phyloP scores from a whole-genome alignment of 805 yeast genomes.

The Spathaspora girioi region DNA sequence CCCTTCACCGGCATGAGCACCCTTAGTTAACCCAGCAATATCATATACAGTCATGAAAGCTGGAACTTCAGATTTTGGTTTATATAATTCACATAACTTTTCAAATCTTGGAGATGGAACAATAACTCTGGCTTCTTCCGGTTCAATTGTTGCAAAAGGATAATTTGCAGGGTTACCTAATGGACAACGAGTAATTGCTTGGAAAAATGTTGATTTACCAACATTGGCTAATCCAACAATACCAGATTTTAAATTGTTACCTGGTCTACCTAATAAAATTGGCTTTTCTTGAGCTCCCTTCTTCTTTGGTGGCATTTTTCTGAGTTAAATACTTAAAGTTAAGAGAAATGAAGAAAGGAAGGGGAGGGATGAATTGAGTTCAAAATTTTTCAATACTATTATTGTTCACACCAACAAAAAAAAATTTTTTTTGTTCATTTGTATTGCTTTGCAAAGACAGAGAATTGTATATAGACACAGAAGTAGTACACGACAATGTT shows the following conservation, averaged over 20 bases:
- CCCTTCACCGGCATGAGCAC: slow-evolving; percentile 96
- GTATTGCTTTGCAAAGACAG: background rate
- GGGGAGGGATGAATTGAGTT: background rate
- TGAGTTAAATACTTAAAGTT: background rate
- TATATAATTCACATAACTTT: slow-evolving; percentile 66
- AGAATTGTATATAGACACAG: too few species aligned
- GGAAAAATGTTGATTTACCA: slow-evolving; percentile 97
- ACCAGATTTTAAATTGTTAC: slow-evolving; percentile 52
- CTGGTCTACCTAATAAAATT: slow-evolving; percentile 78
- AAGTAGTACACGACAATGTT: background rate
- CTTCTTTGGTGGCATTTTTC: slow-evolving; percentile 71
- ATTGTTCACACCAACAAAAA: background rate
- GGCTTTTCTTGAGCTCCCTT: slow-evolving; percentile 62
- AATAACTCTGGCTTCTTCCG: slow-evolving; percentile 94
- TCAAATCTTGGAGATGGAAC: slow-evolving; percentile 92
- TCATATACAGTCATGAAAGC: slow-evolving; percentile 92
- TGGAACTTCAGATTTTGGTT: slow-evolving; percentile 83
- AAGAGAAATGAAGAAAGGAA: background rate
- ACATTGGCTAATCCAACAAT: slow-evolving; percentile 95
- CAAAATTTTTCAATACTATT: background rate
- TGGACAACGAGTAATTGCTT: slow-evolving; percentile 89
- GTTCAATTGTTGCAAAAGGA: slow-evolving; percentile 97
- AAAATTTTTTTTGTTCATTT: background rate
- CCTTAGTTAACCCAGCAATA: slow-evolving; percentile 97
- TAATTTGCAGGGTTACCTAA: slow-evolving; percentile 96